Conservation (phyloP, 495 filamentous ascomycete genomes). For the Penicillium maclennaniae region DNA sequence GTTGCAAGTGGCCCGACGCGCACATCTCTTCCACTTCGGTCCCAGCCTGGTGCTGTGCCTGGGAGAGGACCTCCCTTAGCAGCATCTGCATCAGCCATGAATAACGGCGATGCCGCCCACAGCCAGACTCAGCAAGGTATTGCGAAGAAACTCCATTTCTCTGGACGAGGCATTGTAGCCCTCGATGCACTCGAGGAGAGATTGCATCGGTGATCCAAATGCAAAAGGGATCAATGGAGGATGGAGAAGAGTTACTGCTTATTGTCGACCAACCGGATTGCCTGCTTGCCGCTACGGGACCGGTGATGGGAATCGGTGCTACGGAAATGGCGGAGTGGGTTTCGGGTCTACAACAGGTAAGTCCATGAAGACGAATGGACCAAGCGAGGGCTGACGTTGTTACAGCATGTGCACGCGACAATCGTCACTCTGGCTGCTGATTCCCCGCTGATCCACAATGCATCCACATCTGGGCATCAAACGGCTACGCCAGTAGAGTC, state of each 20-base stretch:
- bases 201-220: conserved; percentile 34
- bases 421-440: conserved; percentile 69
- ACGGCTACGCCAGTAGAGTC: conserved; percentile 56
- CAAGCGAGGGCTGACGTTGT: conserved; percentile 7
- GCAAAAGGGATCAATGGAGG: conserved; percentile 18
- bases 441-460: conserved; percentile 59
- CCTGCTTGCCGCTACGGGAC: conserved; percentile 45
- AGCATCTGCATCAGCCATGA: background rate
- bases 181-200: conserved; percentile 37
- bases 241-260: conserved; percentile 35
- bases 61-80: conserved; percentile 22
- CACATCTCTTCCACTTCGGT: conserved; percentile 33
- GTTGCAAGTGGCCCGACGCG: conserved; percentile 16
- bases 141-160: conserved; percentile 34
- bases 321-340: conserved; percentile 46
- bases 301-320: conserved; percentile 37
- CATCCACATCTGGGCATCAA: conserved; percentile 26
- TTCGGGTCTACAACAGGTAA: conserved; percentile 43
- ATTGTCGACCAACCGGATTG: conserved; percentile 51
- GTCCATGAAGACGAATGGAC: conserved; percentile 2
- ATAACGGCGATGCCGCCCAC: conserved; percentile 2
- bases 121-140: conserved; percentile 22
- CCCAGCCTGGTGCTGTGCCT: conserved; percentile 26
- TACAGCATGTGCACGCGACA: conserved; percentile 50
- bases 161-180: conserved; percentile 31